A percentile compares a stretch with the other conserved stretches of the same genome.
These are phyloP conservation scores for Dryas integrifolia DNA, from an alignment of 331 rosid species.

Conservation along the genomic window DNA sequence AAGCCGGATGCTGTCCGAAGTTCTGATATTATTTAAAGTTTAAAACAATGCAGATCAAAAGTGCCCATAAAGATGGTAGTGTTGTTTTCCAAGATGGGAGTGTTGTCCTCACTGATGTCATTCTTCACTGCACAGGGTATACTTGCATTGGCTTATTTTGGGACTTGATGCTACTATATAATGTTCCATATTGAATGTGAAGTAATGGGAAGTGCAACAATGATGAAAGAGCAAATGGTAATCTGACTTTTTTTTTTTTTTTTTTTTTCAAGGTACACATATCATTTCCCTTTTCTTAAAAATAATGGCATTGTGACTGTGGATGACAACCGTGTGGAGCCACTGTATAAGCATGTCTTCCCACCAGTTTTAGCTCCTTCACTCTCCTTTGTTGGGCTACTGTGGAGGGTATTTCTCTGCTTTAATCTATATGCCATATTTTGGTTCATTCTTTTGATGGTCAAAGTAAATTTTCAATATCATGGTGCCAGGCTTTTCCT, in stretches of 20 bases:
- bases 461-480: neutral
- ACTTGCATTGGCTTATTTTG: neutral
- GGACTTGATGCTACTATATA: no score
- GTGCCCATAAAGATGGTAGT: constrained; percentile 49
- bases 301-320: constrained; percentile 56
- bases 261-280: constrained; percentile 56
- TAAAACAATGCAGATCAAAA: constrained; percentile 44
- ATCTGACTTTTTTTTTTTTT: neutral
- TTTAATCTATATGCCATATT: no score
- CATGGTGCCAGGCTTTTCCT: constrained; percentile 38
- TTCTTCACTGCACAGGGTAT: constrained; percentile 77
- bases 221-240: no score
- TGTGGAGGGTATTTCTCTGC: constrained; percentile 33
- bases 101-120: constrained; percentile 38
- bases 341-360: constrained; percentile 78
- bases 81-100: constrained; percentile 55
- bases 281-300: constrained; percentile 67
- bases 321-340: constrained; percentile 72
- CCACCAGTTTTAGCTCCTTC: constrained; percentile 75
- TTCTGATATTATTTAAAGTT: neutral
- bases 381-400: constrained; percentile 84
- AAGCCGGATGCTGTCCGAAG: neutral
- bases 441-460: no score
- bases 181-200: no score
- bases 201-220: no score